phyloP scores from a whole-genome alignment of 2,329 filamentous ascomycete species.

The Nemania bipapillata region DNA sequence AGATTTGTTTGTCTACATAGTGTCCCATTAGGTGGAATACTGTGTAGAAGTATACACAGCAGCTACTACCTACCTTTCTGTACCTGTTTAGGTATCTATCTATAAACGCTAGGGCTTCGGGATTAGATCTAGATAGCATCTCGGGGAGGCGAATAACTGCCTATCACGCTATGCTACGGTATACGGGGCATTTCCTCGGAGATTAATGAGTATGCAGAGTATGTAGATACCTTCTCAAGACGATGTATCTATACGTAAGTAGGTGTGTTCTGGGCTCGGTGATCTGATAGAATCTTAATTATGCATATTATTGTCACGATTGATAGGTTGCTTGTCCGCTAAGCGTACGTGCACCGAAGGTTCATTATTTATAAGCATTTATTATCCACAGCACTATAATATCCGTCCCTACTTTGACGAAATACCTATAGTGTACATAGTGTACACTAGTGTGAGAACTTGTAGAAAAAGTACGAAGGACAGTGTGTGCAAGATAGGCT shows the following conservation, averaged over 20 bases:
- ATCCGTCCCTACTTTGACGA: not conserved
- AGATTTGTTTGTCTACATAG: not conserved
- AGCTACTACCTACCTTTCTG: too few species aligned
- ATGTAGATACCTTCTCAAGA: not conserved
- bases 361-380: not conserved
- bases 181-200: constrained; percentile 11
- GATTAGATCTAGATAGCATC: not conserved
- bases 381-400: not conserved
- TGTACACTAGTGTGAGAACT: not conserved
- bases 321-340: not conserved
- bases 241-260: not conserved
- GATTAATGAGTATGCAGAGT: constrained; percentile 11
- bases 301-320: not conserved
- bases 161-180: not conserved
- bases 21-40: not conserved
- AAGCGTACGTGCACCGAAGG: not conserved
- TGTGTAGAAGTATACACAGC: not conserved
- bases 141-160: not conserved
- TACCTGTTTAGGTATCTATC: too few species aligned
- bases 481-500: not conserved
- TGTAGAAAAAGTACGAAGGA: not conserved
- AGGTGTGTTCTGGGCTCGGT: too few species aligned
- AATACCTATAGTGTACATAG: not conserved
- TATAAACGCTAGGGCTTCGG: too few species aligned
- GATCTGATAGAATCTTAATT: not conserved